phyloP scores from a whole-genome alignment of 148 eudicot species.

The Amaranthus palmeri region DNA sequence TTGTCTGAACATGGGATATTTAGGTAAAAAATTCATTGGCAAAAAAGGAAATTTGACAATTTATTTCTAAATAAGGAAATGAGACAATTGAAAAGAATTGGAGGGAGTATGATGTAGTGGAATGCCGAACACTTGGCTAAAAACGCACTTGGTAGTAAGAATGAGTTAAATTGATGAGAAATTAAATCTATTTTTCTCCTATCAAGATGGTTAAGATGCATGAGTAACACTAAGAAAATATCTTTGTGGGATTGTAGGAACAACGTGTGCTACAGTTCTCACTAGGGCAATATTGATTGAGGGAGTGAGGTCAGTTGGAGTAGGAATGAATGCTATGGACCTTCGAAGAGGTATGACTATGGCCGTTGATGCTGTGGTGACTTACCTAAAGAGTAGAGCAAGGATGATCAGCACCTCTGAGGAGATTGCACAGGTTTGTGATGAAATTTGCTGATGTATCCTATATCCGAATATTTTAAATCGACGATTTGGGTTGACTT shows the following conservation, averaged over 20 bases:
- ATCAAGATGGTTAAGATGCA: not conserved
- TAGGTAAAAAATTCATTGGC: no score
- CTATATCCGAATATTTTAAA: not conserved
- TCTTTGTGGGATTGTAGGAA: constrained; percentile 46
- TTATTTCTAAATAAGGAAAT: no score
- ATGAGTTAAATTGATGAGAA: not conserved
- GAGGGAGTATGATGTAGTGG: no score
- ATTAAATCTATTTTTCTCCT: not conserved
- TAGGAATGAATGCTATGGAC: constrained; percentile 95
- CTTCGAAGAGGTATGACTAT: constrained; percentile 82
- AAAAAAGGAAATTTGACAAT: no score
- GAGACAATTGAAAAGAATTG: no score
- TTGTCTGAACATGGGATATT: no score
- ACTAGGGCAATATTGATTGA: constrained; percentile 85
- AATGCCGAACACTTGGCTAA: not conserved
- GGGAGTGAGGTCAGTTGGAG: constrained; percentile 83
- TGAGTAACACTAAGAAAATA: not conserved
- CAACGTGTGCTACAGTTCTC: constrained; percentile 93
- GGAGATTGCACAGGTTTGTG: constrained; percentile 68
- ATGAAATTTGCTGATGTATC: not conserved
- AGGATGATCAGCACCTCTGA: constrained; percentile 95
- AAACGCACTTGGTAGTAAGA: not conserved
- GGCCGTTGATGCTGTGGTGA: constrained; percentile 68
- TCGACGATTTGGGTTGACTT: not conserved
- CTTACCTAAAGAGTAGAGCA: constrained; percentile 74